Evolutionary conservation across 768 basidiomycete genomes (phyloP).

Genomic region (Lyophyllum shimeji): DNA sequence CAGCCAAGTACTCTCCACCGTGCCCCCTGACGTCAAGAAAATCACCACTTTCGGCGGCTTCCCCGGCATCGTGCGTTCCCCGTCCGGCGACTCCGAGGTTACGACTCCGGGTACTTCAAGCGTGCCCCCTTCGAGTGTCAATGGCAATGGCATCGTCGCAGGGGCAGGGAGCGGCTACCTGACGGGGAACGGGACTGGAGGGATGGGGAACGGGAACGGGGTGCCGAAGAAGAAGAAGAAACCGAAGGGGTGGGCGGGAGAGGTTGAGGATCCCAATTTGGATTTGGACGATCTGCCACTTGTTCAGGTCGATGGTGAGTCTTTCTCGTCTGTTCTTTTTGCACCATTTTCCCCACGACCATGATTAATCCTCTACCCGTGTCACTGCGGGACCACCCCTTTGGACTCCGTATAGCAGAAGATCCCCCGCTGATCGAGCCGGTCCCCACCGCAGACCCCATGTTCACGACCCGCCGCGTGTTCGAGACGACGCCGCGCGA

Average conservation of each 20-base stretch:
- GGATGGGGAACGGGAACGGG: slow-evolving; percentile 17
- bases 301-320: slow-evolving; percentile 41
- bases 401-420: no score
- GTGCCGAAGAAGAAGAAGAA: slow-evolving; percentile 46
- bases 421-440: background rate
- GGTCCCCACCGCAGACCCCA: slow-evolving; percentile 38
- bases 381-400: no score
- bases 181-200: background rate
- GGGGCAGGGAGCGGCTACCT: no score
- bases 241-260: slow-evolving; percentile 77
- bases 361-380: no score
- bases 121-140: background rate
- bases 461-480: slow-evolving; percentile 52
- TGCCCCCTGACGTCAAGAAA: slow-evolving; percentile 52
- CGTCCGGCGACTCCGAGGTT: slow-evolving; percentile 26
- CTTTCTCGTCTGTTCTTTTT: background rate
- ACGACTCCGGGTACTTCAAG: background rate
- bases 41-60: slow-evolving; percentile 44
- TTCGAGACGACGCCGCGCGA: slow-evolving; percentile 57
- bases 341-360: background rate
- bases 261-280: slow-evolving; percentile 40
- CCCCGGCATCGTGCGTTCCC: slow-evolving; percentile 38
- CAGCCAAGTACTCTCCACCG: slow-evolving; percentile 58
- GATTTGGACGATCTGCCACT: slow-evolving; percentile 30
- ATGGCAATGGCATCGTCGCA: background rate